Evolutionary conservation across 1,139 yeast species (phyloP).

Genomic region (Komagataea norvegica): DNA sequence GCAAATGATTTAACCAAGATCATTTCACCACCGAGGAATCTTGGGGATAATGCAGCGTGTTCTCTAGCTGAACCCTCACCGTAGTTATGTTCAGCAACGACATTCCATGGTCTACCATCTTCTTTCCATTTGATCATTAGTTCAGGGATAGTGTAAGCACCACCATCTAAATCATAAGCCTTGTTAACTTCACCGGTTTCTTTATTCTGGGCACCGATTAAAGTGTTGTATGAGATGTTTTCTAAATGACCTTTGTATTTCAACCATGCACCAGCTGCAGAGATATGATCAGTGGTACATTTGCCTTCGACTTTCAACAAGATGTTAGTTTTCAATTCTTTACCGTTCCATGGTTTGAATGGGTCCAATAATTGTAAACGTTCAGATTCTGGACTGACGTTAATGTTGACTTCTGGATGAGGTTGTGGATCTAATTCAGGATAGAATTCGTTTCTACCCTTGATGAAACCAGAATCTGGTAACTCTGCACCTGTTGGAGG

Average conservation of each 20-base stretch:
- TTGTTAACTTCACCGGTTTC: slow-evolving; percentile 95
- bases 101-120: slow-evolving; percentile 83
- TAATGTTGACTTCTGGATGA: slow-evolving; percentile 60
- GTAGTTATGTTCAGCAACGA: slow-evolving; percentile 94
- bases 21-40: slow-evolving; percentile 86
- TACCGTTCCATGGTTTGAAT: slow-evolving; percentile 77
- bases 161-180: slow-evolving; percentile 85
- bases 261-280: slow-evolving; percentile 99
- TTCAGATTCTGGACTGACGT: slow-evolving; percentile 73
- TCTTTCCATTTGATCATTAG: slow-evolving; percentile 93
- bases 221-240: slow-evolving; percentile 89
- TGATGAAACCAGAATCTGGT: slow-evolving; percentile 73
- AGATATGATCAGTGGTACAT: slow-evolving; percentile 97
- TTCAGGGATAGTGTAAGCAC: slow-evolving; percentile 81
- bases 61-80: slow-evolving; percentile 99
- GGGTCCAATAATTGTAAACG: slow-evolving; percentile 86
- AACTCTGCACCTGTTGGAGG: slow-evolving; percentile 81
- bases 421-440: slow-evolving; percentile 80
- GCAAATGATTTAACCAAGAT: slow-evolving; percentile 94
- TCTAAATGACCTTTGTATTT: slow-evolving; percentile 97
- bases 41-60: slow-evolving; percentile 95
- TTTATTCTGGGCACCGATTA: slow-evolving; percentile 94
- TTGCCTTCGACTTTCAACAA: slow-evolving; percentile 92
- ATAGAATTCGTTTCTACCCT: slow-evolving; percentile 78
- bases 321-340: slow-evolving; percentile 73